Evolutionary conservation across 2,329 filamentous ascomycete genomes (phyloP).

Genomic region (Pseudomassariella vexata): DNA sequence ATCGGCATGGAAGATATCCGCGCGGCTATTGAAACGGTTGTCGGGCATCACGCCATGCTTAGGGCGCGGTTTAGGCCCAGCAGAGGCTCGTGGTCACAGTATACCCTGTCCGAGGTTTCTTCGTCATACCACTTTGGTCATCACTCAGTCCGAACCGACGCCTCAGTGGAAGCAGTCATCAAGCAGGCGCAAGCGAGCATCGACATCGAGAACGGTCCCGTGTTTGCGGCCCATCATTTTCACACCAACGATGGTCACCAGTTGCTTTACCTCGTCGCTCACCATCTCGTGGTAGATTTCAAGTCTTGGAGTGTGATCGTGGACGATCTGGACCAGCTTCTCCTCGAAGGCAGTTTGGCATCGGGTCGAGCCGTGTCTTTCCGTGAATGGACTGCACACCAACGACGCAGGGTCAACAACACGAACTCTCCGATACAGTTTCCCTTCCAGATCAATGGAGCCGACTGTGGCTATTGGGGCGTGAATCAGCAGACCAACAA

Average conservation of each 20-base stretch:
- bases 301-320: slow-evolving; percentile 45
- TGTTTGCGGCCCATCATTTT: slow-evolving; percentile 45
- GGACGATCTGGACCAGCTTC: slow-evolving; percentile 43
- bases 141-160: slow-evolving; percentile 31
- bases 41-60: slow-evolving; percentile 46
- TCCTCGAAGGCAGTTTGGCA: slow-evolving; percentile 36
- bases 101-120: slow-evolving; percentile 31
- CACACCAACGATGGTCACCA: slow-evolving; percentile 38
- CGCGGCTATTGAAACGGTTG: slow-evolving; percentile 41
- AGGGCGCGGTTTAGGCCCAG: slow-evolving; percentile 37
- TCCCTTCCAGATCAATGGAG: slow-evolving; percentile 32
- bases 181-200: slow-evolving; percentile 36
- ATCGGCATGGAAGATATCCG: slow-evolving; percentile 37
- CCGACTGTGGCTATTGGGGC: slow-evolving; percentile 42
- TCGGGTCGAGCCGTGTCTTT: slow-evolving; percentile 42
- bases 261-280: slow-evolving; percentile 42
- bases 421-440: slow-evolving; percentile 22
- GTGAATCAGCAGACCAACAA: slow-evolving; percentile 35
- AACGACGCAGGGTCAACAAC: slow-evolving; percentile 29
- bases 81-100: slow-evolving; percentile 39
- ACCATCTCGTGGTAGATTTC: slow-evolving; percentile 46
- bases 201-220: slow-evolving; percentile 42
- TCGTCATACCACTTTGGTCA: slow-evolving; percentile 39
- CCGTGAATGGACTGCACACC: slow-evolving; percentile 42
- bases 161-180: slow-evolving; percentile 35